phyloP scores from a whole-genome alignment of 768 basidiomycete genomes.

The Lyophyllum decastes region DNA sequence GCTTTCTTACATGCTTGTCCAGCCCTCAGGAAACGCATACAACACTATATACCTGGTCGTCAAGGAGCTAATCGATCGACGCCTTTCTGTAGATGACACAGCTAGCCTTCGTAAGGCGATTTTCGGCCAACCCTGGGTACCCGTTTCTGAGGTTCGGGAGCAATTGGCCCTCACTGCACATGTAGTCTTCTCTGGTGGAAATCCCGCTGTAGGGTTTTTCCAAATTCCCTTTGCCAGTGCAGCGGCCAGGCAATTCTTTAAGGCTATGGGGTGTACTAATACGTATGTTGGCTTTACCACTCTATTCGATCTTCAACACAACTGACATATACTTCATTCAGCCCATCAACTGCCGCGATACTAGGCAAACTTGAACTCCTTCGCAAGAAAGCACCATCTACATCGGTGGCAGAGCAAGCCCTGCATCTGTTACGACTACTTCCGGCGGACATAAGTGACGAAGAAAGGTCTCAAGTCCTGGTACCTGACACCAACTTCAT shows the following conservation, averaged over 20 bases:
- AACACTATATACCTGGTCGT: conserved; percentile 24
- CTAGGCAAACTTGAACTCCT: neutral
- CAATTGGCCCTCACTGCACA: conserved; percentile 20
- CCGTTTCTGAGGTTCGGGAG: conserved; percentile 20
- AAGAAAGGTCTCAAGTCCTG: conserved; percentile 21
- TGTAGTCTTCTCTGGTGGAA: conserved; percentile 22
- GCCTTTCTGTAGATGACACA: conserved; percentile 18
- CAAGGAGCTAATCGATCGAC: conserved; percentile 29
- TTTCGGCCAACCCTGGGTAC: conserved; percentile 32
- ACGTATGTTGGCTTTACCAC: conserved; percentile 30
- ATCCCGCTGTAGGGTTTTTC: conserved; percentile 22
- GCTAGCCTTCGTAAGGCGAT: conserved; percentile 17
- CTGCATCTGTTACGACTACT: conserved; percentile 31
- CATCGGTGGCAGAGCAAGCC: conserved; percentile 20
- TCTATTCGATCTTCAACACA: neutral
- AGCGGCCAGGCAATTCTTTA: conserved; percentile 23
- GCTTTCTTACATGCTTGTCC: conserved; percentile 16
- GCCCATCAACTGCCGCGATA: conserved; percentile 32
- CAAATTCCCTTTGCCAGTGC: conserved; percentile 22
- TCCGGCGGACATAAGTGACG: conserved; percentile 15
- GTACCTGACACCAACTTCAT: conserved; percentile 32
- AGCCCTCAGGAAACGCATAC: neutral
- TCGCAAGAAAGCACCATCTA: neutral
- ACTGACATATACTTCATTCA: conserved; percentile 14
- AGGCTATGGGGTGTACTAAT: conserved; percentile 39